Evolutionary conservation across 2,329 filamentous ascomycete genomes (phyloP).

Genomic region (Venturia nashicola): DNA sequence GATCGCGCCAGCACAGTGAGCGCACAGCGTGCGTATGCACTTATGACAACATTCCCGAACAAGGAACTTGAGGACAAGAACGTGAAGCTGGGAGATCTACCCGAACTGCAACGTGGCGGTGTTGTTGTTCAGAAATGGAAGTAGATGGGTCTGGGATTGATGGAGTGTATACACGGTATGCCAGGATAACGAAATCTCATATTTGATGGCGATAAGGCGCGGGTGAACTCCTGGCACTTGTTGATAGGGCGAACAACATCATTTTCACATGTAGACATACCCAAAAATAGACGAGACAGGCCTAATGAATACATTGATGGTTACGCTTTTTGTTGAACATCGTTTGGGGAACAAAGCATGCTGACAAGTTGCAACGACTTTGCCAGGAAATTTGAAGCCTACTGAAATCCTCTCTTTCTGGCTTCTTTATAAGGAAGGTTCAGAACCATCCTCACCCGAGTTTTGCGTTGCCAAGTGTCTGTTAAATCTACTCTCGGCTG

Average conservation of each 20-base stretch:
- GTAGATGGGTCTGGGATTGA: not conserved
- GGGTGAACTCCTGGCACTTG: not conserved
- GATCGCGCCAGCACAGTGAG: conserved; percentile 48
- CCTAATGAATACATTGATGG: not conserved
- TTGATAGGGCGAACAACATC: not conserved
- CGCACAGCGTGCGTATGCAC: conserved; percentile 50
- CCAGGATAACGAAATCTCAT: not conserved
- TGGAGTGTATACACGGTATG: not conserved
- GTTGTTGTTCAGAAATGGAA: conserved; percentile 46
- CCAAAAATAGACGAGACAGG: not conserved
- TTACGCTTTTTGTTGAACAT: not conserved
- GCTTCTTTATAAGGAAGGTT: no score
- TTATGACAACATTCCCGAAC: conserved; percentile 74
- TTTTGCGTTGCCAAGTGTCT: no score
- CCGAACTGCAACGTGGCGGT: conserved; percentile 39
- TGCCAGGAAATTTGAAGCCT: not conserved
- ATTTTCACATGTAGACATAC: not conserved
- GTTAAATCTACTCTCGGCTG: no score
- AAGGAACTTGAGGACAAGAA: conserved; percentile 63
- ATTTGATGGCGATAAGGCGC: not conserved
- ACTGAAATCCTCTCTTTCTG: no score
- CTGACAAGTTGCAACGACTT: not conserved
- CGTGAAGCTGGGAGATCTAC: conserved; percentile 32
- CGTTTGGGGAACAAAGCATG: not conserved
- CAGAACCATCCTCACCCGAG: no score